A percentile compares a stretch with the other conserved stretches of the same genome.
Conservation (phyloP, 352 stramenopile genomes). For the Vaucheria bursata region DNA sequence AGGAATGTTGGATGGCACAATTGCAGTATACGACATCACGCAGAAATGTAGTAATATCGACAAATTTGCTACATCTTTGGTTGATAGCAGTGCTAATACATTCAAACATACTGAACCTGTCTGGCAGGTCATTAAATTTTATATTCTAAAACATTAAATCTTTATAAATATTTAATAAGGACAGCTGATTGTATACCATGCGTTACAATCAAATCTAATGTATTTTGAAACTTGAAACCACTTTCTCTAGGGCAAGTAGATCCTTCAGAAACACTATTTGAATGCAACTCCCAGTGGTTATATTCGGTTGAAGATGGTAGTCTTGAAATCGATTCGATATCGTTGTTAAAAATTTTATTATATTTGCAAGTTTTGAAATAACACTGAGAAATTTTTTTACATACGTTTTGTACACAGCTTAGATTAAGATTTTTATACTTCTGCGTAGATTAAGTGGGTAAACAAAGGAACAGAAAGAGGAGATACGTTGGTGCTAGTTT, state of each 20-base stretch:
- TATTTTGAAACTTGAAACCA: too few species aligned
- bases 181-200: too few species aligned
- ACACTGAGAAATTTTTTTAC: neutral
- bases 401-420: neutral
- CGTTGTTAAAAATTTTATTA: neutral
- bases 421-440: neutral
- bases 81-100: conserved; percentile 41
- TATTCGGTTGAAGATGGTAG: too few species aligned
- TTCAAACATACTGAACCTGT: conserved; percentile 77
- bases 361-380: neutral
- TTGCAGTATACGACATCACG: conserved; percentile 77
- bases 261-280: too few species aligned
- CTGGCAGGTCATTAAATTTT: conserved; percentile 63
- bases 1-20: conserved; percentile 73
- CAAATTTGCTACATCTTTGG: conserved; percentile 35
- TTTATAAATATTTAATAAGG: too few species aligned
- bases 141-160: too few species aligned
- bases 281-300: too few species aligned
- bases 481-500: conserved; percentile 66
- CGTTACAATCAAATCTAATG: too few species aligned
- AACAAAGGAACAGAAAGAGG: conserved; percentile 66
- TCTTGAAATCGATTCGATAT: too few species aligned
- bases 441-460: conserved; percentile 68
- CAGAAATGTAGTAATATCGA: conserved; percentile 54
- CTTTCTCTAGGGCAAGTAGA: too few species aligned